Conservation (phyloP, 2,329 filamentous ascomycete genomes). For the Gliomastix tumulicola region DNA sequence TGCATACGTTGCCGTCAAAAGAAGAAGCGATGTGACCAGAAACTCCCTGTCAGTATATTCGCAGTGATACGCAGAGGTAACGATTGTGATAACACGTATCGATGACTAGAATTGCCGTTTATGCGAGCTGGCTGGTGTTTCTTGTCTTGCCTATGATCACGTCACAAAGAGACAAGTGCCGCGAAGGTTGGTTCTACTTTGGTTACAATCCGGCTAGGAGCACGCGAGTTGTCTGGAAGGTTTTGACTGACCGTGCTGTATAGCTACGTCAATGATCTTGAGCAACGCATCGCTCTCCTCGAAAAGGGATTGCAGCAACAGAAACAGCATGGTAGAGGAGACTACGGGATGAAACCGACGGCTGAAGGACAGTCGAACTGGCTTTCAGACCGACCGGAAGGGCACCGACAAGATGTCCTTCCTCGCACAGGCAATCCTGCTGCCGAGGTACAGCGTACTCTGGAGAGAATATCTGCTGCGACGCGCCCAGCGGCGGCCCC, state of each 20-base stretch:
- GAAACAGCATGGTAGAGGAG: no score
- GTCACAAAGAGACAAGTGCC: neutral
- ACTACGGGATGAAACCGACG: neutral
- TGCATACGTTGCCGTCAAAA: slow-evolving; percentile 1
- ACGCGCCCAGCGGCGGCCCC: neutral
- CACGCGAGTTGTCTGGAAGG: no score
- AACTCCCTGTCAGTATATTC: no score
- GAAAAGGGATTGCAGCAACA: neutral
- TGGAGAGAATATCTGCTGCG: neutral
- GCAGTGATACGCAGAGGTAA: neutral
- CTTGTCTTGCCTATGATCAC: neutral
- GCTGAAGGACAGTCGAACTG: neutral
- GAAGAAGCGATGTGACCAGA: slow-evolving; percentile 1
- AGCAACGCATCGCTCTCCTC: neutral
- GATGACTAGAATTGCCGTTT: neutral
- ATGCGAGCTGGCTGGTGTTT: neutral
- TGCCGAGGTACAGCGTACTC: neutral
- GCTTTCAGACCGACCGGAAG: neutral
- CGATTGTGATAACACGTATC: neutral
- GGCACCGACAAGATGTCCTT: neutral
- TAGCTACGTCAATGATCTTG: slow-evolving; percentile 1
- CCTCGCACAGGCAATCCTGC: neutral
- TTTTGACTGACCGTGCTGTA: neutral
- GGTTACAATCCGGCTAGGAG: neutral
- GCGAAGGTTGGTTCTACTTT: neutral